Percentiles rank a stretch among this genome's conserved stretches.
phyloP scores from a whole-genome alignment of 768 basidiomycete species.

The Termitomyces sp. region DNA sequence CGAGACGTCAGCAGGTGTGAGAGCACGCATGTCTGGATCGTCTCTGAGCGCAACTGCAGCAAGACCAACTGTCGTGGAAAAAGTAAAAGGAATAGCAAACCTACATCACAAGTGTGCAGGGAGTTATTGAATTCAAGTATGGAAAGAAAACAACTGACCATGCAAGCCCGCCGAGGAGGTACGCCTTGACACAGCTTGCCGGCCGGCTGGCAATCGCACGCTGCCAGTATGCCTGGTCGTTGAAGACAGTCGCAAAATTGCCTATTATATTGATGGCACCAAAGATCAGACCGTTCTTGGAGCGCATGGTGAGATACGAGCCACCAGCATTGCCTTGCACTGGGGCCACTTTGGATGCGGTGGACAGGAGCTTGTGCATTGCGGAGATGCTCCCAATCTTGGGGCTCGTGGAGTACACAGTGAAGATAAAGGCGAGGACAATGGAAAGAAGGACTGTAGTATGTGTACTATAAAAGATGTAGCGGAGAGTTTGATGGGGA shows the following conservation, averaged over 20 bases:
- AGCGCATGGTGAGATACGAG: slow-evolving; percentile 78
- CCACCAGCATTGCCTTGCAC: slow-evolving; percentile 81
- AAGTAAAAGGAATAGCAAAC: slow-evolving; percentile 83
- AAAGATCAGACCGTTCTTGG: slow-evolving; percentile 73
- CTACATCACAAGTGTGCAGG: slow-evolving; percentile 19
- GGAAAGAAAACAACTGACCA: slow-evolving; percentile 19
- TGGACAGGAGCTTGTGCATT: slow-evolving; percentile 78
- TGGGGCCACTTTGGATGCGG: slow-evolving; percentile 47
- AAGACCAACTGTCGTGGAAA: slow-evolving; percentile 85
- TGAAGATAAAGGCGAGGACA: slow-evolving; percentile 66
- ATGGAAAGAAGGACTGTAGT: slow-evolving; percentile 50
- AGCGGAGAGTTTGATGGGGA: no score
- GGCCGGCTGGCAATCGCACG: slow-evolving; percentile 86
- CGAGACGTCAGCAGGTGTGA: slow-evolving; percentile 60
- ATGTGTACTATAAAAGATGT: slow-evolving; percentile 53
- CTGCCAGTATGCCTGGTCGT: slow-evolving; percentile 84
- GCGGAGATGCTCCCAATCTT: slow-evolving; percentile 73
- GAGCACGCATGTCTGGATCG: slow-evolving; percentile 45
- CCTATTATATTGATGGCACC: slow-evolving; percentile 87
- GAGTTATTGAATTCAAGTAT: not conserved
- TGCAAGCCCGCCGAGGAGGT: slow-evolving; percentile 81
- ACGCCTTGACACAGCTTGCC: slow-evolving; percentile 84
- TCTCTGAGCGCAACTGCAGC: slow-evolving; percentile 75
- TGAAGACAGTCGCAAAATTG: slow-evolving; percentile 61
- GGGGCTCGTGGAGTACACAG: slow-evolving; percentile 63